Base-by-base conservation (phyloP, 1,284 basidiomycete genomes). In the Hemileia vastatrix region DNA sequence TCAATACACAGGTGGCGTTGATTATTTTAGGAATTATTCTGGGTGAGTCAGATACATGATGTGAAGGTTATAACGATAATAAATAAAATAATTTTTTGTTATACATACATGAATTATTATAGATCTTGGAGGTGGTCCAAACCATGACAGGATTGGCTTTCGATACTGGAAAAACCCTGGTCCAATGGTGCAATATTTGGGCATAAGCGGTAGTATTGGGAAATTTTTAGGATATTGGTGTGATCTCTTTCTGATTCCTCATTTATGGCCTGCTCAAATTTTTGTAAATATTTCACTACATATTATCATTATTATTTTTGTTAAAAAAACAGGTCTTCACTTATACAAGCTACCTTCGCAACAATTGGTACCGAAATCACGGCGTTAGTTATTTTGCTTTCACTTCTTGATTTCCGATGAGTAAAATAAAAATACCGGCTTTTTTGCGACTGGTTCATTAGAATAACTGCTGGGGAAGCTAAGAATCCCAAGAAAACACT, bases 61-160 rank as follows among this genome's bases (percentile, higher is more conserved):
- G n/a, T n/a, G n/a, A n/a, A n/a, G n/a, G n/a, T n/a, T n/a, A n/a
- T n/a, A n/a, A n/a, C n/a, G n/a, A n/a, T n/a, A n/a, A n/a, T n/a
- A n/a, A n/a, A n/a, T n/a, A n/a, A n/a, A n/a, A n/a, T n/a, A n/a
- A n/a, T n/a, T n/a, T n/a, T n/a, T n/a, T n/a, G n/a, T n/a, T n/a
- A n/a, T n/a, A n/a, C n/a, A n/a, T n/a, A n/a, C n/a, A n/a, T n/a
- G 83, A 50, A 82, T 86, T 67, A 81, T 88, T 15, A 79, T 89
- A 66, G 86, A 77, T 59, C 67, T 74, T 27, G 79, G 78, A 24
- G 58, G 58, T 21, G 58, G 58, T 13, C 58, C 58, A 33, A 44
- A 73, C 53, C 70, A 72, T 19, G 36, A 69, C 6, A 69, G 71
- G 11, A 72, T 76, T 70, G 82, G 84, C 2, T 78, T 77, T 72